Conservation (phyloP, 1,284 basidiomycete genomes). For the Trametes sp. region DNA sequence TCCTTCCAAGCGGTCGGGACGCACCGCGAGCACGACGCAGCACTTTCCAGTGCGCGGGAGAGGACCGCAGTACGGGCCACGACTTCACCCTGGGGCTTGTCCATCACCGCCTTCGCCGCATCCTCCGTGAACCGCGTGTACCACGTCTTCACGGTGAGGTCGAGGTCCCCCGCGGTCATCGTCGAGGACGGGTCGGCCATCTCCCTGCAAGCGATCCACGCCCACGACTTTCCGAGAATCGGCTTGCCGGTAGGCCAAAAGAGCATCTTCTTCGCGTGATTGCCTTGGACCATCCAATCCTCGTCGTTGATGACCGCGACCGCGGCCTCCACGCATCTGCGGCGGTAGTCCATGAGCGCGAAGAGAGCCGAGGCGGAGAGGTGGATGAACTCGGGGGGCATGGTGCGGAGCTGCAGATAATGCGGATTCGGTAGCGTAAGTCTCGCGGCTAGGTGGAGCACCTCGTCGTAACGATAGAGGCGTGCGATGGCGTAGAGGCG, state of each 20-base stretch:
- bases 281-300: conserved; percentile 11
- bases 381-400: conserved; percentile 14
- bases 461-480: background rate
- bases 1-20: background rate
- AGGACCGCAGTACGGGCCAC: background rate
- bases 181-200: background rate
- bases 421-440: background rate
- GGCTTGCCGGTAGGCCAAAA: conserved; percentile 12
- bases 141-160: conserved; percentile 9
- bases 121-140: background rate
- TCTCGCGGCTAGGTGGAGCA: background rate
- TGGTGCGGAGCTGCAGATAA: background rate
- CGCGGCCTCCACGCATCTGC: background rate
- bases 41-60: background rate
- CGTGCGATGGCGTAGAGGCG: conserved; percentile 15
- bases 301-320: background rate
- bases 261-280: background rate
- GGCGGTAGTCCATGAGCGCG: conserved; percentile 12
- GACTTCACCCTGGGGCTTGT: background rate
- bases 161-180: background rate
- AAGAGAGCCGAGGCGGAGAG: conserved; percentile 12
- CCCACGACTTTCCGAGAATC: conserved; percentile 7
- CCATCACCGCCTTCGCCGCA: background rate
- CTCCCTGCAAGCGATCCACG: conserved; percentile 10
- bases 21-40: background rate